phyloP scores from a whole-genome alignment of 2,329 filamentous ascomycete genomes.

The Xylaria sp. region DNA sequence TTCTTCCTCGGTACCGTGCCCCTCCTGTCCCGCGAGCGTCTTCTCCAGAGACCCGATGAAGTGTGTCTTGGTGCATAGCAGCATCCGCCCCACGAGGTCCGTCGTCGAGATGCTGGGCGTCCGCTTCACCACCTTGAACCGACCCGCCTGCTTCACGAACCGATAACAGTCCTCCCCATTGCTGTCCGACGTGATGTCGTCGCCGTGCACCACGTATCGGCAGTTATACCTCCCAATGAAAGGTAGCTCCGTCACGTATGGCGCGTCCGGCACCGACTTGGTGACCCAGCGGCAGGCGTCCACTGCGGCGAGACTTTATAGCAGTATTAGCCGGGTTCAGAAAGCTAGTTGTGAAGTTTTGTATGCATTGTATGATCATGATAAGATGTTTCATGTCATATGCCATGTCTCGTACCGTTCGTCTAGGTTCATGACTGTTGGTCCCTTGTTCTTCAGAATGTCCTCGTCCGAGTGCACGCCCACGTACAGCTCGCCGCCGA shows the following conservation, averaged over 20 bases:
- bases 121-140: constrained; percentile 96
- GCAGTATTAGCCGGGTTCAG: constrained; percentile 38
- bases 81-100: constrained; percentile 96
- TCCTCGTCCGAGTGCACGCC: constrained; percentile 96
- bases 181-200: constrained; percentile 96
- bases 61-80: constrained; percentile 93
- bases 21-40: constrained; percentile 75
- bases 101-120: constrained; percentile 97
- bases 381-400: not conserved
- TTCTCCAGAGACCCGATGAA: constrained; percentile 85
- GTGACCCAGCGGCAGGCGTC: constrained; percentile 97
- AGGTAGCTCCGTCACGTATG: constrained; percentile 91
- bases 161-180: constrained; percentile 96
- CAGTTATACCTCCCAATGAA: constrained; percentile 98
- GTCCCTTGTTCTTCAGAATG: constrained; percentile 96
- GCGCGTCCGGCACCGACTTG: constrained; percentile 81
- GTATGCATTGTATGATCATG: not conserved
- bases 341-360: not conserved
- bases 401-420: constrained; percentile 70
- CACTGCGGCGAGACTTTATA: constrained; percentile 79
- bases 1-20: constrained; percentile 74
- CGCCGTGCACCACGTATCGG: constrained; percentile 94
- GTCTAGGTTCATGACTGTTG: constrained; percentile 92
- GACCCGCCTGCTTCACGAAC: constrained; percentile 91
- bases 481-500: constrained; percentile 88